A percentile compares a stretch with the other conserved stretches of the same genome.
Evolutionary conservation across 192 early-diverging fungal genomes (phyloP).

Genomic region (Lunasporangiospora selenospora): DNA sequence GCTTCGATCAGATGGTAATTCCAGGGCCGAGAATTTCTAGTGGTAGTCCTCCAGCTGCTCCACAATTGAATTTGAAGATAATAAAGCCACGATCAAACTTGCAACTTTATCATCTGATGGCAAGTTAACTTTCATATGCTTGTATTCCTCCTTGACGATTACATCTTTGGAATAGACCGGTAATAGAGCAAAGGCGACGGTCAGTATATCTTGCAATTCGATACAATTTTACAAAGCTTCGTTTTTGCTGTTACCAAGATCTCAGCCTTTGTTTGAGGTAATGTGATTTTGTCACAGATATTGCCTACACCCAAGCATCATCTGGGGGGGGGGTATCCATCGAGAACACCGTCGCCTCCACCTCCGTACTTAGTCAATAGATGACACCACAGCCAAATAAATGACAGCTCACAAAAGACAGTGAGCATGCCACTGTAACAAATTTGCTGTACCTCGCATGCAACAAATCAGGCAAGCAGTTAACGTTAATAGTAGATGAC

Average conservation of each 20-base stretch:
- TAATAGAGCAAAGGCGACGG: not conserved
- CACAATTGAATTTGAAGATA: conserved; percentile 14
- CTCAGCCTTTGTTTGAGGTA: conserved; percentile 16
- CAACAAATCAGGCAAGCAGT: conserved; percentile 3
- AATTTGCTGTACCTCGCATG: conserved; percentile 3
- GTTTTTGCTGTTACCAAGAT: no score
- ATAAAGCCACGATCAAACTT: not conserved
- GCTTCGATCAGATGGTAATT: conserved; percentile 18
- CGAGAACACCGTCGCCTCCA: conserved; percentile 15
- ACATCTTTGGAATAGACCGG: conserved; percentile 10
- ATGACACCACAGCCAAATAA: not conserved
- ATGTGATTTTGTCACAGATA: conserved; percentile 10
- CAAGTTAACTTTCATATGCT: not conserved
- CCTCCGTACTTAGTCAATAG: conserved; percentile 4
- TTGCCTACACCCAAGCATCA: conserved; percentile 21
- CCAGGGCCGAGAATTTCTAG: not conserved
- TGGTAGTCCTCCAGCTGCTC: conserved; percentile 11
- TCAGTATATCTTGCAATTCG: conserved; percentile 3
- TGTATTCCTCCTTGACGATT: conserved; percentile 11
- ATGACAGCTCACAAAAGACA: not conserved
- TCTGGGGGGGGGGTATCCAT: conserved; percentile 12
- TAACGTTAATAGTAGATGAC: conserved; percentile 9
- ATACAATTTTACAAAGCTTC: conserved; percentile 22
- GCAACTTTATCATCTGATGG: not conserved
- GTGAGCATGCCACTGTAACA: not conserved